These are phyloP conservation scores for Rhodotorula diobovata DNA, from an alignment of 768 basidiomycete genomes.

Conservation along the genomic window DNA sequence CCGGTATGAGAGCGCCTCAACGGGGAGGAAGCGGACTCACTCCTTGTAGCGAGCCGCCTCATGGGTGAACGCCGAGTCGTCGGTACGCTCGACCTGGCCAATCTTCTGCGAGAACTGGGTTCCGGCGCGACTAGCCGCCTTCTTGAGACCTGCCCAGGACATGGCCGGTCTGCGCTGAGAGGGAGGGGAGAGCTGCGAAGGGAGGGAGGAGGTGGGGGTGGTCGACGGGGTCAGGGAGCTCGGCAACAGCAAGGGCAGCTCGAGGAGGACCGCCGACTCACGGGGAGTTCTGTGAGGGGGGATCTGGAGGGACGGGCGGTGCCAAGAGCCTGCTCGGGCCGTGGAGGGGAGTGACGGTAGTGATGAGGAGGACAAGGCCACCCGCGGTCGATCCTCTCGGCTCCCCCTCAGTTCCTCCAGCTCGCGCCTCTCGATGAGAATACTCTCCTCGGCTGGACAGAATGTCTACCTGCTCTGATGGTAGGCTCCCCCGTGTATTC, in stretches of 20 bases:
- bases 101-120: conserved; percentile 99
- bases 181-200: neutral
- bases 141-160: conserved; percentile 67
- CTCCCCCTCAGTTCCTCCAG: too few relatives aligned
- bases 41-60: conserved; percentile 85
- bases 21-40: conserved; percentile 54
- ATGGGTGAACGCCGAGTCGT: conserved; percentile 86
- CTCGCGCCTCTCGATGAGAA: too few relatives aligned
- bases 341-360: too few relatives aligned
- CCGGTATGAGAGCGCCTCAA: too few relatives aligned
- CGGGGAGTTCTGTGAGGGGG: too few relatives aligned
- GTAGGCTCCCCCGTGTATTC: too few relatives aligned
- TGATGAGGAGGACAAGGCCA: too few relatives aligned
- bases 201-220: neutral
- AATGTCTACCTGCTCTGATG: too few relatives aligned
- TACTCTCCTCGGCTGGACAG: too few relatives aligned
- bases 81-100: conserved; percentile 91
- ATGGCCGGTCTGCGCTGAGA: neutral
- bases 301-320: neutral
- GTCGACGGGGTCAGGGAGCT: neutral
- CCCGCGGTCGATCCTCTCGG: neutral
- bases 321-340: too few relatives aligned
- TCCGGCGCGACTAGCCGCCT: conserved; percentile 82
- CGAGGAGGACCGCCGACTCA: neutral
- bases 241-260: too few relatives aligned